Base-by-base conservation (phyloP, 306 rosid species). In the Vicia sativa region DNA sequence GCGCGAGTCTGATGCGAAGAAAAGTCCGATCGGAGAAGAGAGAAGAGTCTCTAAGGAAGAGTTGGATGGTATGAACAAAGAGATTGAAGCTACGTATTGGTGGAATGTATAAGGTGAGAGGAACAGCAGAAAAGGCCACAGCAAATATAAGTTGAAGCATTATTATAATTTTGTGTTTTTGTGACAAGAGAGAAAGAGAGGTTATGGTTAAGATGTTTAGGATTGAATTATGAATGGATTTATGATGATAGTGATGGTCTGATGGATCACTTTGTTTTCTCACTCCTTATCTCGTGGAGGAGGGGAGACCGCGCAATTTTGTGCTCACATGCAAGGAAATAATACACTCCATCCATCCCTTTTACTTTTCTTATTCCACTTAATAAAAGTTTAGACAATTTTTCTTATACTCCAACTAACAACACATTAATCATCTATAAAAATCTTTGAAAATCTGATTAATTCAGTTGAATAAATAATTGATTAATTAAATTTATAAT, bases 121-220 rank as follows among this genome's bases (percentile, higher is more conserved):
- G 98, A 75, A 82, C 87, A n/a, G 91, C 95, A 8, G 97, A 85
- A 88, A 93, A 86, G 4, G 97, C 98, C 73, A 88, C 90, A 9
- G 96, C 98, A 63, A 93, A 86, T 15, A 83, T 6, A 25, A 93
- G 71, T 72, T 85, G 89, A 41, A 90, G 84, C 98, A 93, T 93
- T 80, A 55, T 67, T 45, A 4, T 10, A 4, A 23, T 56, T 29
- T 28, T 31, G 41, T 28, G 34, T n/a, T 57, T 13, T 25, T n/a
- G 3, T 65, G 21, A 5, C 6, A 11, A 10, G 16, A 29, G 31
- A 46, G 12, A 46, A 61, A 21, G 31, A 19, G 3, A 42, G 21
- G 9, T 39, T 12, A 26, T 44, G 41, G 60, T 48, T 67, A n/a
- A 34, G 59, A 31, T 12, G 8, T 49, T 66, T 1, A 11, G 3